Base-by-base conservation (phyloP, 2,329 filamentous ascomycete genomes). In the Monosporascus sp. region DNA sequence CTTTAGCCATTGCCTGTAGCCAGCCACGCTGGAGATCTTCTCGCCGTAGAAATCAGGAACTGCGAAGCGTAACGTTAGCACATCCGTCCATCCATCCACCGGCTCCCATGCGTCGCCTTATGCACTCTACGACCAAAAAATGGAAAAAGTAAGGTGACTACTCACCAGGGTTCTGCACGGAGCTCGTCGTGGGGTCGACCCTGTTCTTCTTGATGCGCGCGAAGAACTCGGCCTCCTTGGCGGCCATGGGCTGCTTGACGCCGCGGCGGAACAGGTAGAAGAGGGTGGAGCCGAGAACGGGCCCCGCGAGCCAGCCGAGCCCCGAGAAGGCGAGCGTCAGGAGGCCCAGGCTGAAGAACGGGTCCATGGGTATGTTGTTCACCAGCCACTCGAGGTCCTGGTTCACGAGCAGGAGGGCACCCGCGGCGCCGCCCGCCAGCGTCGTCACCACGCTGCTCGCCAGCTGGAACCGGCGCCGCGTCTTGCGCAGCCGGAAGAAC, bases 41-140 rank as follows among this genome's bases (percentile, higher is more conserved):
- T 99, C 94, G 64, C 94, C 94, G 67, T 99, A 99, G 74, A 96
- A 99, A 70, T 99, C 94, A 44, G 93, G 92, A 1, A 96, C 89
- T 80, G 51, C 20, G 8, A 3, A 47, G 7, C n/a, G 11, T 17
- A 31, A 55, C 5, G 47, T 51, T 22, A 53, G 22, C 37, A 60
- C 52, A 11, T 5, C 9, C 6, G 16, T 44, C 40, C 26, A 38
- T 31, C 27, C 27, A 31, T 7, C 11, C 27, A 31, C 27, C 27
- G 1, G 5, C 9, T 31, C 27, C 27, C 9, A 14, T 31, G 26
- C 26, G 26, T 27, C 8, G 8, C 7, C 26, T 27, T 8, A 31
- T 31, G 27, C 27, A 11, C 11, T 31, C 9, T 5, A 14, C 3
- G 27, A 14, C 27, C 9, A 31, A 14, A 14, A 31, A 14, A 31